Percentiles rank a stretch among this genome's conserved stretches.
phyloP scores from a whole-genome alignment of 2,329 filamentous ascomycete species.

The Claviceps arundinis region DNA sequence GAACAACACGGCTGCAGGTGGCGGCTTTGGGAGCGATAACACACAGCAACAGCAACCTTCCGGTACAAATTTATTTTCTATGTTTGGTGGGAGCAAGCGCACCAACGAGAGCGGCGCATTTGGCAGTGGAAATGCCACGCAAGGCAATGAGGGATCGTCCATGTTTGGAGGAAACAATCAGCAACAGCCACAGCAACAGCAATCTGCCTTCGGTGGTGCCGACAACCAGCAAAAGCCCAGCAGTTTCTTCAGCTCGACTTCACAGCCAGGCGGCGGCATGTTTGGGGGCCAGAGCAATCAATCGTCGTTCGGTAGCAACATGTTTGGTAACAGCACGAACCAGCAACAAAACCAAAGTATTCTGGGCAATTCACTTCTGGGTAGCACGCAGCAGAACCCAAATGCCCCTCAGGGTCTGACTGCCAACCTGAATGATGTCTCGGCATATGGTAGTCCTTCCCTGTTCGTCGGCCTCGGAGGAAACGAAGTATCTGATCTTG shows the following conservation, averaged over 20 bases:
- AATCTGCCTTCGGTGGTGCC: slow-evolving; percentile 34
- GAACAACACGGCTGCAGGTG: slow-evolving; percentile 18
- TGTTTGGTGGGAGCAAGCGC: slow-evolving; percentile 26
- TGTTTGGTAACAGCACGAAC: slow-evolving; percentile 34
- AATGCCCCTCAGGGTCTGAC: slow-evolving; percentile 54
- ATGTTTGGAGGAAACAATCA: slow-evolving; percentile 32
- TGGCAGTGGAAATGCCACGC: slow-evolving; percentile 20
- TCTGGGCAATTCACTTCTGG: slow-evolving; percentile 44
- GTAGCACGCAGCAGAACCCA: slow-evolving; percentile 33
- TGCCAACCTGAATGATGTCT: slow-evolving; percentile 68
- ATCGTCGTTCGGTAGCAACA: slow-evolving; percentile 24
- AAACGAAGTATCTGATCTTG: slow-evolving; percentile 56
- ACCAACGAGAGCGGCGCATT: slow-evolving; percentile 26
- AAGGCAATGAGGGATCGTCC: slow-evolving; percentile 25
- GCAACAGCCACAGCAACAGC: slow-evolving; percentile 17
- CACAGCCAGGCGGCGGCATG: slow-evolving; percentile 33
- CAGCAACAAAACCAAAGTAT: slow-evolving; percentile 36
- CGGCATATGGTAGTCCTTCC: slow-evolving; percentile 79
- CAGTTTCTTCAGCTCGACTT: slow-evolving; percentile 38
- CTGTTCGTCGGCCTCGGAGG: slow-evolving; percentile 64
- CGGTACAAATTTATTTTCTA: background rate
- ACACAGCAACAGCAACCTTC: slow-evolving; percentile 28
- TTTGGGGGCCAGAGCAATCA: slow-evolving; percentile 40
- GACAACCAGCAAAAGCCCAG: slow-evolving; percentile 27
- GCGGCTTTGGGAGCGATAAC: slow-evolving; percentile 29